A percentile compares a stretch with the other conserved stretches of the same genome.
Evolutionary conservation across 345 rosid species (phyloP).

Genomic region (Ceriops zippeliana): DNA sequence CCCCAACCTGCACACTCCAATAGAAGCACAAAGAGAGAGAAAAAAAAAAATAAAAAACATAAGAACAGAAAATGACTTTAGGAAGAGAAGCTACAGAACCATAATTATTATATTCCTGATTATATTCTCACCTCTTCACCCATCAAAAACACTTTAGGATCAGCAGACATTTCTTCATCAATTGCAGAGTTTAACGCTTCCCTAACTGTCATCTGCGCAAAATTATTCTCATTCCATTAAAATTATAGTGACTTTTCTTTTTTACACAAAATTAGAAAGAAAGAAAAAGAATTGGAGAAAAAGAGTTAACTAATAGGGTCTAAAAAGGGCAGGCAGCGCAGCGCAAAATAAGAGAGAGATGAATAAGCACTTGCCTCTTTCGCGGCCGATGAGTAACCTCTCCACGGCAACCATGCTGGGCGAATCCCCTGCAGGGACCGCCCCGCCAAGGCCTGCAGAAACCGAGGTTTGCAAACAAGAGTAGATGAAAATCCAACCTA

Average conservation of each 20-base stretch:
- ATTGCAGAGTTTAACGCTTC: slow-evolving; percentile 85
- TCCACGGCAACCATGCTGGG: slow-evolving; percentile 34
- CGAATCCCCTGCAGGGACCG: slow-evolving; percentile 47
- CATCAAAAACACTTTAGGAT: slow-evolving; percentile 84
- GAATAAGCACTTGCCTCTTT: slow-evolving; percentile 46
- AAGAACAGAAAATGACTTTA: slow-evolving; percentile 9
- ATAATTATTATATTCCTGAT: not conserved
- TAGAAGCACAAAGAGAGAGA: not conserved
- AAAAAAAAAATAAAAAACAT: not conserved
- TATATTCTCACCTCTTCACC: slow-evolving; percentile 76
- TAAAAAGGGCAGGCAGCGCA: too few relatives aligned
- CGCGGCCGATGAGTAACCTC: slow-evolving; percentile 58
- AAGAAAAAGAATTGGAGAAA: too few relatives aligned
- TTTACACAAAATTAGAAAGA: too few relatives aligned
- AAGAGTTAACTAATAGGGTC: too few relatives aligned
- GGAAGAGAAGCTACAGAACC: not conserved
- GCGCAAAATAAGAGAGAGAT: not conserved
- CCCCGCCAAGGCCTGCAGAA: slow-evolving; percentile 26
- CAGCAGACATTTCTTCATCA: slow-evolving; percentile 95
- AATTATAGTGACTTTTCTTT: not conserved
- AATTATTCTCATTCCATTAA: not conserved
- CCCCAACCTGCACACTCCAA: slow-evolving; percentile 67
- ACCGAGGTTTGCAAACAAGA: not conserved
- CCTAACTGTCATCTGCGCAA: slow-evolving; percentile 65
- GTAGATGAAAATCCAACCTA: not conserved